Percentiles rank a stretch among this genome's conserved stretches.
phyloP scores from a whole-genome alignment of 805 yeast species.

The Saccharomycopsis amapae region DNA sequence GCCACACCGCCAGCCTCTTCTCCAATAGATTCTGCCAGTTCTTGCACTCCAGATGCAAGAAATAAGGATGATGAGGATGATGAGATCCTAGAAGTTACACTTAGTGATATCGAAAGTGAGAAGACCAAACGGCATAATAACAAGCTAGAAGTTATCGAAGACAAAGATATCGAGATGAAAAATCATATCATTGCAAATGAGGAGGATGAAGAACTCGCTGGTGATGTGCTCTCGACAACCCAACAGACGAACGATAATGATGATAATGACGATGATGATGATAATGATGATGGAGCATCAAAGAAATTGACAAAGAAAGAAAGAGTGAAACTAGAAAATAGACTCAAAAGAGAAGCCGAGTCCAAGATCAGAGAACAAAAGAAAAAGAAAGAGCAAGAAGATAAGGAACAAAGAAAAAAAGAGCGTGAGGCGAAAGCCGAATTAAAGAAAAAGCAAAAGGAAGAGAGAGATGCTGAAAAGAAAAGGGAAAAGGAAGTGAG shows the following conservation, averaged over 20 bases:
- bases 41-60: no score
- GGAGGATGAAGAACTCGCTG: no score
- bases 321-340: background rate
- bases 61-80: no score
- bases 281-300: background rate
- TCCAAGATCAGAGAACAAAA: background rate
- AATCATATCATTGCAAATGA: no score
- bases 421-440: conserved; percentile 9
- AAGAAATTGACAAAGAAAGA: background rate
- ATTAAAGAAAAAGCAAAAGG: conserved; percentile 1
- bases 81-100: no score
- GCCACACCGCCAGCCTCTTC: no score
- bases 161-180: no score
- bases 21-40: no score
- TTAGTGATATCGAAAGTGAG: no score
- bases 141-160: background rate
- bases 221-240: no score
- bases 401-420: conserved; percentile 3
- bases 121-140: conserved; percentile 1
- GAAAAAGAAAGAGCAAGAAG: conserved; percentile 5
- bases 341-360: conserved; percentile 1
- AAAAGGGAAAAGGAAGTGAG: conserved; percentile 6
- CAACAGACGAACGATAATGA: background rate
- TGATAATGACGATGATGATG: background rate
- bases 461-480: conserved; percentile 8